A percentile compares a stretch with the other conserved stretches of the same genome.
Evolutionary conservation across 495 filamentous ascomycete genomes (phyloP).

Genomic region (Podospora didyma): DNA sequence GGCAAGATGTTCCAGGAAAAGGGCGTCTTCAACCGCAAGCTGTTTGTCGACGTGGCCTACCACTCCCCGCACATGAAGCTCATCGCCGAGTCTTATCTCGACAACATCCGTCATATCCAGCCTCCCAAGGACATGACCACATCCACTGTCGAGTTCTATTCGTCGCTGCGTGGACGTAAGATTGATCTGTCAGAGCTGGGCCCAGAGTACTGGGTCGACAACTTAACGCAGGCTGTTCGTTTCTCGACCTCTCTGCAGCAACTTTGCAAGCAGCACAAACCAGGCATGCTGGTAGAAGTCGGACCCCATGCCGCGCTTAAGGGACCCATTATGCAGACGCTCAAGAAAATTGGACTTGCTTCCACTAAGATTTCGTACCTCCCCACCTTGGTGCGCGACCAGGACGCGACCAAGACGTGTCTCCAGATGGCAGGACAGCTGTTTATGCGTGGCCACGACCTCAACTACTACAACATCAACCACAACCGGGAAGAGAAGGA

Average conservation of each 20-base stretch:
- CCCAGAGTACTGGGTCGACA: slow-evolving; percentile 50
- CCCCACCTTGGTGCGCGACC: slow-evolving; percentile 36
- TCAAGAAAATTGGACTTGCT: slow-evolving; percentile 38
- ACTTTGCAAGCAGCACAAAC: slow-evolving; percentile 26
- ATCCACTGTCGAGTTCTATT: slow-evolving; percentile 40
- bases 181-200: slow-evolving; percentile 35
- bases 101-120: slow-evolving; percentile 29
- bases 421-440: slow-evolving; percentile 39
- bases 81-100: slow-evolving; percentile 43
- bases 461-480: slow-evolving; percentile 35
- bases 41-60: slow-evolving; percentile 50
- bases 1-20: slow-evolving; percentile 34
- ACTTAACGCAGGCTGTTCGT: slow-evolving; percentile 48
- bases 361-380: slow-evolving; percentile 41
- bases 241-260: slow-evolving; percentile 40
- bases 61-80: slow-evolving; percentile 50
- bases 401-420: slow-evolving; percentile 34
- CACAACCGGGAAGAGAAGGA: slow-evolving; percentile 29
- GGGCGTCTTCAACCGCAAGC: slow-evolving; percentile 44
- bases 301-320: slow-evolving; percentile 63
- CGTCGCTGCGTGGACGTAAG: slow-evolving; percentile 30
- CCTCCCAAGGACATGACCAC: slow-evolving; percentile 23
- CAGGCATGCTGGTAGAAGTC: slow-evolving; percentile 54
- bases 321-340: slow-evolving; percentile 55
- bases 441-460: slow-evolving; percentile 35